Base-by-base conservation (phyloP, 495 filamentous ascomycete species). In the Talaromyces borbonicus region DNA sequence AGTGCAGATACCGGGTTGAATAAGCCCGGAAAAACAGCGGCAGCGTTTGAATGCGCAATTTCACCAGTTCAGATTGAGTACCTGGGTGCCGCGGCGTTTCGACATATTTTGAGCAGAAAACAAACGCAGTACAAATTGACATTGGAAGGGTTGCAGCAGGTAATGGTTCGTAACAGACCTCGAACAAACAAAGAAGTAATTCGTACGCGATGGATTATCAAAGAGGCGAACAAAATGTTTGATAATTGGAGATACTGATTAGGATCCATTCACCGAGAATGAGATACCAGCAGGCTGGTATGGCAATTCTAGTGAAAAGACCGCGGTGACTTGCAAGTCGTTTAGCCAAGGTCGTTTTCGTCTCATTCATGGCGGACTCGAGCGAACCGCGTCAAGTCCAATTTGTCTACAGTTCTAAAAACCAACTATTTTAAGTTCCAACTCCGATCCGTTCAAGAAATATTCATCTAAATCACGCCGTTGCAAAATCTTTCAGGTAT, bases 41-140 rank as follows among this genome's bases (percentile, higher is more conserved):
- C 12, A 14, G 39, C 71, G 12, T 79, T 78, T 50, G 57, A 61
- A 4, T 88, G 83, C 51, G 63, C 59, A 5, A 71, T 89, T 4
- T 74, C 63, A n/a, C 77, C 72, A 51, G 51, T 53, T 32, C 84
- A 93, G 49, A 65, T 94, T 8, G 65, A 78, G 46, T 90, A 84
- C 70, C 61, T 93, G 25, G 77, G 78, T 0, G 68, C 75, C 19
- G 69, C 73, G 4, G 85, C 86, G 2, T 89, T 87, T 52, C 61
- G 64, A 43, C 70, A 71, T 46, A 77, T 87, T 5, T 50, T 94
- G 35, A 56, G 52, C 1, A 77, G 72, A 47, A 87, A 83, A 54
- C 87, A 92, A 63, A 79, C 78, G 23, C 75, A 66, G 8, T 90
- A 85, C 55, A 50, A 52, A 4, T 58, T 62, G 9, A 69, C 82